Conservation (phyloP, 2,329 filamentous ascomycete genomes). For the Talaromyces marneffei region DNA sequence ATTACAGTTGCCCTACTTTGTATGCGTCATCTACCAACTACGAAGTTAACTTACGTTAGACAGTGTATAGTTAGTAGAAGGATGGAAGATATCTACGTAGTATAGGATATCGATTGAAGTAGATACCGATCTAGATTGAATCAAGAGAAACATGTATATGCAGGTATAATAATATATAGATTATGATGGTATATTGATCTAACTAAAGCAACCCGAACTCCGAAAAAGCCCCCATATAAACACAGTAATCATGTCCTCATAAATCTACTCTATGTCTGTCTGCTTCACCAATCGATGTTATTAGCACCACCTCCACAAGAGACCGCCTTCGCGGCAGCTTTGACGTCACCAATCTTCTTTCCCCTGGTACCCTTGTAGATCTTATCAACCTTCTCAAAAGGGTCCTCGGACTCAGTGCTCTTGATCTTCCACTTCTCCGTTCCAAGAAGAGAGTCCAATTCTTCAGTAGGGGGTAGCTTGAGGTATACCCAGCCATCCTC, state of each 20-base stretch:
- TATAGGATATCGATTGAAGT: not conserved
- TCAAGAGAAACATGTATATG: not conserved
- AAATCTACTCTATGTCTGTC: not conserved
- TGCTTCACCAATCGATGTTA: conserved; percentile 29
- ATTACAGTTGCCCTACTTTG: not conserved
- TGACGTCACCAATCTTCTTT: conserved; percentile 38
- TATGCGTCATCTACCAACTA: not conserved
- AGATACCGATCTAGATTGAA: not conserved
- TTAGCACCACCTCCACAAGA: conserved; percentile 17
- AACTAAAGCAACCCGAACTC: not conserved
- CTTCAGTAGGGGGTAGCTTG: conserved; percentile 70
- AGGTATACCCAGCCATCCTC: conserved; percentile 73
- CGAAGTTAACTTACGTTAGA: too few relatives aligned
- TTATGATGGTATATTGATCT: not conserved
- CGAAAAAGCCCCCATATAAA: not conserved
- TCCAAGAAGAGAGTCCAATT: conserved; percentile 72
- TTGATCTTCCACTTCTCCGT: conserved; percentile 73
- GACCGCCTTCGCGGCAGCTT: conserved; percentile 5
- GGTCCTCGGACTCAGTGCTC: conserved; percentile 58
- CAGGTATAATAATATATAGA: not conserved
- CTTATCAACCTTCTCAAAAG: conserved; percentile 53
- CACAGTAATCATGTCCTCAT: not conserved
- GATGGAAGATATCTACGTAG: not conserved
- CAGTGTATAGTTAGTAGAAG: not conserved
- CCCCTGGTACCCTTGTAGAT: conserved; percentile 53